A percentile compares a stretch with the other conserved stretches of the same genome.
Conservation (phyloP, 176 grass and related monocot species). For the Lolium rigidum region DNA sequence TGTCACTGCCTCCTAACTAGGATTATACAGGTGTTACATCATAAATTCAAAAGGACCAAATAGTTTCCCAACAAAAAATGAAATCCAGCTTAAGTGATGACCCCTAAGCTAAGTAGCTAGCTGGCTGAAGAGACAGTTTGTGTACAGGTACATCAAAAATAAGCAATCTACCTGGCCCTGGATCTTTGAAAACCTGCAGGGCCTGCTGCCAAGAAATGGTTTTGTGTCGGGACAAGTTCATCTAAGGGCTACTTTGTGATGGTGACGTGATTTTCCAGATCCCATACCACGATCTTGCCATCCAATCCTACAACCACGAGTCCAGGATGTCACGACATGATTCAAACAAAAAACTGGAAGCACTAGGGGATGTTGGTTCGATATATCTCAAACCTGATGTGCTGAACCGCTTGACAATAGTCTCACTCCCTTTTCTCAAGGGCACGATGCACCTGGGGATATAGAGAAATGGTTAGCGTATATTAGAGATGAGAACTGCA, state of each 20-base stretch:
- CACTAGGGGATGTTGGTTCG: neutral
- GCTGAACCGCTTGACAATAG: conserved; percentile 72
- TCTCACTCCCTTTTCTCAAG: conserved; percentile 55
- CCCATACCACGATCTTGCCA: conserved; percentile 96
- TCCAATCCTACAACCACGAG: conserved; percentile 64
- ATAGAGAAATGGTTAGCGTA: conserved; percentile 1
- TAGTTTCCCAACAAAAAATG: neutral
- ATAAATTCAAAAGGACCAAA: neutral
- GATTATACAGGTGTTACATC: conserved; percentile 30
- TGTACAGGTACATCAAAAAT: conserved; percentile 62
- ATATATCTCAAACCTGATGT: conserved; percentile 74
- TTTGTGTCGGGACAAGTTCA: neutral
- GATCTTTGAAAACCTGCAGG: conserved; percentile 55
- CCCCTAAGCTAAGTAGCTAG: neutral
- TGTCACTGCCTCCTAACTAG: neutral
- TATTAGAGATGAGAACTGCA: conserved; percentile 9
- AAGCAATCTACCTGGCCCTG: conserved; percentile 33
- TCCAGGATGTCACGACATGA: conserved; percentile 35
- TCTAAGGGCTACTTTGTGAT: conserved; percentile 43
- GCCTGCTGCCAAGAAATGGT: conserved; percentile 30
- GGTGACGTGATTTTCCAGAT: conserved; percentile 62
- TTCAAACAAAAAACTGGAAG: neutral
- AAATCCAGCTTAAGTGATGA: conserved; percentile 26
- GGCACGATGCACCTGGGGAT: conserved; percentile 77
- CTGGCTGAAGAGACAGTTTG: conserved; percentile 32